These are phyloP conservation scores for Penicillium goetzii DNA, from an alignment of 495 filamentous ascomycete genomes.

Conservation along the genomic window DNA sequence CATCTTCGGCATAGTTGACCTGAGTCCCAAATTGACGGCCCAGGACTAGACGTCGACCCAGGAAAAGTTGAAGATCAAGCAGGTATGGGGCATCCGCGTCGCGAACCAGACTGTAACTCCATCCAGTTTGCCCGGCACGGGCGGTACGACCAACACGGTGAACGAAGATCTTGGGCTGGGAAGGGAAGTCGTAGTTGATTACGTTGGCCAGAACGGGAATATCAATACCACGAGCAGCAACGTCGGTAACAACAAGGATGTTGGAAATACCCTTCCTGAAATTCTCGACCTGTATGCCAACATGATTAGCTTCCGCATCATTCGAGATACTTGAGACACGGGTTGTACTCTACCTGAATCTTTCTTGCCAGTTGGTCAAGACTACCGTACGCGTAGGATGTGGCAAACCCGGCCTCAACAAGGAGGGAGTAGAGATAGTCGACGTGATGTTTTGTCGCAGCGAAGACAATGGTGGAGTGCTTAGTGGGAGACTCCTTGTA, in stretches of 20 bases:
- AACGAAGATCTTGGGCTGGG: constrained; percentile 94
- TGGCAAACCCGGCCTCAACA: constrained; percentile 73
- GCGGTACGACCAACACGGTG: constrained; percentile 96
- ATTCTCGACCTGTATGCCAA: constrained; percentile 60
- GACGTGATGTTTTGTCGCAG: constrained; percentile 96
- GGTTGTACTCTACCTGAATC: constrained; percentile 55
- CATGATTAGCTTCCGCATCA: not conserved
- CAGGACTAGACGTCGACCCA: constrained; percentile 76
- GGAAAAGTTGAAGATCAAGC: constrained; percentile 92
- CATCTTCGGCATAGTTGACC: constrained; percentile 74
- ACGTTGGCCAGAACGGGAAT: constrained; percentile 95
- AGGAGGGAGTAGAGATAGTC: constrained; percentile 84
- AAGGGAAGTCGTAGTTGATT: constrained; percentile 98
- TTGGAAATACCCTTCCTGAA: constrained; percentile 84
- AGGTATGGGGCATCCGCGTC: constrained; percentile 88
- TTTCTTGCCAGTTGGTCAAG: constrained; percentile 92
- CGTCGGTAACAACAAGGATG: constrained; percentile 95
- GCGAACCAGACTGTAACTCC: constrained; percentile 90
- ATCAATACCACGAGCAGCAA: constrained; percentile 96
- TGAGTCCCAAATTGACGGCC: constrained; percentile 57
- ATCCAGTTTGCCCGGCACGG: constrained; percentile 86
- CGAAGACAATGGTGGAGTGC: constrained; percentile 92
- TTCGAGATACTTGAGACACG: not conserved
- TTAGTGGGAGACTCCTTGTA: constrained; percentile 48
- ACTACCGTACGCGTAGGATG: constrained; percentile 91